Base-by-base conservation (phyloP, 2,329 filamentous ascomycete genomes). In the Microcyclospora pomicola region DNA sequence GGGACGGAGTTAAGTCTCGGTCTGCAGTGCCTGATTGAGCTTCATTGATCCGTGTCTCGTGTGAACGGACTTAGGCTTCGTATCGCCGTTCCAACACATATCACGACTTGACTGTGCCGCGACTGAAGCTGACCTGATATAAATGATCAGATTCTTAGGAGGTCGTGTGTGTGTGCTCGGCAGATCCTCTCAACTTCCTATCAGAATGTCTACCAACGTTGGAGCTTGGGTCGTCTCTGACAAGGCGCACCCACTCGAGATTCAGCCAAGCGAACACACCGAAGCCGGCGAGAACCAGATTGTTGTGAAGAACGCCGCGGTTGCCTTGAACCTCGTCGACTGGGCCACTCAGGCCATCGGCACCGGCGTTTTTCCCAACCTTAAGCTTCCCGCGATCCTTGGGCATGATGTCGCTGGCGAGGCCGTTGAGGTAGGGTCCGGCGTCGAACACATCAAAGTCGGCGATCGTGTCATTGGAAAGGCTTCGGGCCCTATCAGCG, bases 401-500 rank as follows among this genome's bases (percentile, higher is more conserved):
- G 79, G 79, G 47, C 77, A 82, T 51, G 78, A 82, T 57, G 80
- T 76, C 3, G 72, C 76, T 7, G 78, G 78, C 34, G 64, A 77
- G 14, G 64, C 82, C 42, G 66, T 68, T 42, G 63, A 69, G 27
- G 64, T 77, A 29, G 78, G 77, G 27, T 59, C 69, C 9, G 63
- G 60, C 15, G 74, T 80, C 24, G 69, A 62, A 24, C 59, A 60
- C 1, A 59, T 82, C 16, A 66, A 68, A 41, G 62, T 70, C 27
- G 78, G 78, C 38, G 77, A 82, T 49, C 62, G 74, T 37, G 74
- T 81, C 9, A 13, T 31, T 15, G 42, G 42, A 9, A 35, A 33
- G 2, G 31, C 39, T 12, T 7, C 7, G 4, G 19, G 19, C 7
- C 19, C 19, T 24, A 24, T 24, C 19, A 7, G 19, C 19, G 19